These are phyloP conservation scores for Claviceps digitariae DNA, from an alignment of 2,329 filamentous ascomycete genomes.

Conservation along the genomic window DNA sequence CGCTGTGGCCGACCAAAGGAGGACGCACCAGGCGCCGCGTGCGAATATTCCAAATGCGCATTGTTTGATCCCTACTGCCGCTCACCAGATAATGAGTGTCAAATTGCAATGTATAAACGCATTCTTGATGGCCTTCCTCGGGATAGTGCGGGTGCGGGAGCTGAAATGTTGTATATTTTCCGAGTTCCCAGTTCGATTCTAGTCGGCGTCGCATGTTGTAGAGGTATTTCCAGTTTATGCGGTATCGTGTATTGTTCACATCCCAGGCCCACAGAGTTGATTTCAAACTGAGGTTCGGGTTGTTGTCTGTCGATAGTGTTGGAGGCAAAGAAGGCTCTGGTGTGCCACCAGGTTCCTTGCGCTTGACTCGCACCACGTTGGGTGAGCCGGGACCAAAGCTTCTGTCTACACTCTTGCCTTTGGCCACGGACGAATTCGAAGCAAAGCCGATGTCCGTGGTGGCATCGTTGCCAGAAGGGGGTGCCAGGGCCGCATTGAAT, in stretches of 20 bases:
- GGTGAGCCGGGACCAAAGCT: slow-evolving; percentile 13
- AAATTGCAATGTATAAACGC: slow-evolving; percentile 91
- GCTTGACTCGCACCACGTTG: slow-evolving; percentile 20
- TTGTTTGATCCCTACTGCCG: slow-evolving; percentile 75
- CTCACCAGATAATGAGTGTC: slow-evolving; percentile 77
- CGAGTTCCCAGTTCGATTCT: slow-evolving; percentile 84
- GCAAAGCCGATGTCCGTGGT: slow-evolving; percentile 15
- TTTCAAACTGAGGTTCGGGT: slow-evolving; percentile 21
- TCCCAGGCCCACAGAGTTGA: slow-evolving; percentile 41
- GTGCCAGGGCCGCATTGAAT: slow-evolving; percentile 12
- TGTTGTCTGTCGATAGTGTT: slow-evolving; percentile 15
- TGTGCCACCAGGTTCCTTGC: slow-evolving; percentile 22
- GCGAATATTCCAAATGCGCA: slow-evolving; percentile 82
- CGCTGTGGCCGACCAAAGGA: slow-evolving; percentile 64
- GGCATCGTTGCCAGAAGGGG: slow-evolving; percentile 15
- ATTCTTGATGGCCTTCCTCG: slow-evolving; percentile 77
- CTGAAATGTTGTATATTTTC: slow-evolving; percentile 74
- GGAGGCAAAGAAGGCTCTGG: slow-evolving; percentile 19
- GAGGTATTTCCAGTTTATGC: slow-evolving; percentile 83
- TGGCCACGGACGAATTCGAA: slow-evolving; percentile 6
- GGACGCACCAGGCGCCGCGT: slow-evolving; percentile 61
- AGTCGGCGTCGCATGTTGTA: slow-evolving; percentile 77
- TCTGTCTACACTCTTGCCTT: slow-evolving; percentile 18
- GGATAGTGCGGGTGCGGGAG: slow-evolving; percentile 71
- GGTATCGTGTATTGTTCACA: slow-evolving; percentile 33